A percentile compares a stretch with the other conserved stretches of the same genome.
These are phyloP conservation scores for Neurospora sublineolata DNA, from an alignment of 495 filamentous ascomycete genomes.

Conservation along the genomic window DNA sequence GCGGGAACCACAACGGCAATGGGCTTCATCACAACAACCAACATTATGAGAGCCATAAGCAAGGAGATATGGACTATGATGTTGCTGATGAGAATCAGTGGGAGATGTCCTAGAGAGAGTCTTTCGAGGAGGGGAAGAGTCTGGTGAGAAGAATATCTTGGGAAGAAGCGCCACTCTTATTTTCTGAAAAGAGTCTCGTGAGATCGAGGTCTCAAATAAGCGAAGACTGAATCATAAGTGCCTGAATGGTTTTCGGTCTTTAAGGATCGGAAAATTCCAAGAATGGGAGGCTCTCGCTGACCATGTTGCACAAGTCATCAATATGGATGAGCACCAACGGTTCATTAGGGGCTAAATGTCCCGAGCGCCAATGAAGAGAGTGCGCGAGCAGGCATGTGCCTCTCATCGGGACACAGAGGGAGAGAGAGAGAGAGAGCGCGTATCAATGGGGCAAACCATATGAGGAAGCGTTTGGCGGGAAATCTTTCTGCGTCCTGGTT, in stretches of 20 bases:
- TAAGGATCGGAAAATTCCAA: background rate
- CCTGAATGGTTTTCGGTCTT: background rate
- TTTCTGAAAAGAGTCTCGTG: background rate
- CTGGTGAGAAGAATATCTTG: background rate
- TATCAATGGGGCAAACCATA: background rate
- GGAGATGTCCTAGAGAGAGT: slow-evolving; percentile 7
- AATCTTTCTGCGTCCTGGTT: background rate
- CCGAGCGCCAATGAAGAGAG: background rate
- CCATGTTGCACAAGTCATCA: background rate
- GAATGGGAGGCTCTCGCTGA: background rate
- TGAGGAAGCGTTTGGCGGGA: background rate
- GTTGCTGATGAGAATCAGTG: slow-evolving; percentile 34
- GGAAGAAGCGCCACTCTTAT: background rate
- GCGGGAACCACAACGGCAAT: background rate
- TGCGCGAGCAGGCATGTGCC: background rate
- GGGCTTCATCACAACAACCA: slow-evolving; percentile 1
- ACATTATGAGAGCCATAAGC: slow-evolving; percentile 5
- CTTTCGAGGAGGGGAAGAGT: background rate
- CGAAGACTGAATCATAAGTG: background rate
- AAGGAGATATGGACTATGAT: slow-evolving; percentile 32
- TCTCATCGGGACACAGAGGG: background rate
- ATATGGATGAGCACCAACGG: background rate
- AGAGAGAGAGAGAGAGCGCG: background rate
- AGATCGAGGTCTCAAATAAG: background rate
- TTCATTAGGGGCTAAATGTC: background rate